Conservation (phyloP, 1,284 basidiomycete genomes). For the Ganoderma sp. region DNA sequence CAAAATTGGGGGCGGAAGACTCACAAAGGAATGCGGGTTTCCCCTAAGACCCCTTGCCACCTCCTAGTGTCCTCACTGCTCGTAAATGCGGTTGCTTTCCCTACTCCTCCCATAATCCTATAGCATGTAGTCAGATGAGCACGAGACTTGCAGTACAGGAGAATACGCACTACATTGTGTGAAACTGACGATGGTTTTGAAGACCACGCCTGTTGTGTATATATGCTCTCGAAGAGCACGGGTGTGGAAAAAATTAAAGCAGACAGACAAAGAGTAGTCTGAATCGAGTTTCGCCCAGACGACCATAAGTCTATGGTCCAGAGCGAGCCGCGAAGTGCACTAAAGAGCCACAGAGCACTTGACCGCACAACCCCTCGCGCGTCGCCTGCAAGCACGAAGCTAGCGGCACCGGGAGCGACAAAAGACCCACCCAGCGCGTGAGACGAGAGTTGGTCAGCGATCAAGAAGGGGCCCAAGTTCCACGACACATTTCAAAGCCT, state of each 20-base stretch:
- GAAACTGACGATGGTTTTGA: no score
- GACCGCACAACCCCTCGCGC: neutral
- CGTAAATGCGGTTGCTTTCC: no score
- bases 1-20: no score
- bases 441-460: neutral
- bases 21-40: no score
- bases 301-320: neutral
- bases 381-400: neutral
- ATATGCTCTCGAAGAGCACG: neutral
- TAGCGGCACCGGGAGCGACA: constrained; percentile 1
- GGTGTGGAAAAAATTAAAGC: neutral
- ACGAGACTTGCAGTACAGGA: no score
- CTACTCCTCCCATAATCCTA: no score
- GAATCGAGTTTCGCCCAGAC: constrained; percentile 2
- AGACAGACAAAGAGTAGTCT: constrained; percentile 11
- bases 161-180: no score
- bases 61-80: no score
- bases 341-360: neutral
- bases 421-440: neutral
- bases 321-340: constrained; percentile 19
- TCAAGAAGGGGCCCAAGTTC: neutral
- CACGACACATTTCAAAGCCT: neutral
- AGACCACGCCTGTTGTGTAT: no score
- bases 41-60: no score
- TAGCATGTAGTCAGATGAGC: no score